Conservation (phyloP, 208 protist genomes). For the Acanthamoeba lenticulata region DNA sequence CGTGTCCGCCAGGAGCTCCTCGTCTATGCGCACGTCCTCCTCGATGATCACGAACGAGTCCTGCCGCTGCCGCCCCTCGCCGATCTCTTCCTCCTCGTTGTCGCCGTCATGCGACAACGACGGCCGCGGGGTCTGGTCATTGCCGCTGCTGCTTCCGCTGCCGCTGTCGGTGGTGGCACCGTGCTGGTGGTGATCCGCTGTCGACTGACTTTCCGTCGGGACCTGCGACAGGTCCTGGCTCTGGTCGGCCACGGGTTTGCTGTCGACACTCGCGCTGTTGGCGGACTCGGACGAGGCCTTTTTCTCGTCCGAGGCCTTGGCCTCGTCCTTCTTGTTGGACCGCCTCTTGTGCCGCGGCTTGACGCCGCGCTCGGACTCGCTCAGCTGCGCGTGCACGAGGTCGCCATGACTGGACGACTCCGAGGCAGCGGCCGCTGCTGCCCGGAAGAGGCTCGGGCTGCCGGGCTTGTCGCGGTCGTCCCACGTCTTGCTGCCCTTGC, state of each 20-base stretch:
- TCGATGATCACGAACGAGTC: neutral
- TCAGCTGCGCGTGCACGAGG: too few relatives aligned
- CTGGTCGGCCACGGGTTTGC: neutral
- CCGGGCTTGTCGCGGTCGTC: neutral
- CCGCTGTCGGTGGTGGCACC: neutral
- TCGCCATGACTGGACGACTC: too few relatives aligned
- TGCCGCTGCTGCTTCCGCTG: neutral
- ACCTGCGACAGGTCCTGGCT: too few relatives aligned
- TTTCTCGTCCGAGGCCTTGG: neutral
- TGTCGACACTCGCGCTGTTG: neutral
- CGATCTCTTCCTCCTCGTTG: neutral
- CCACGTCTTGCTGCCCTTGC: conserved; percentile 6
- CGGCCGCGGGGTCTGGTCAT: neutral
- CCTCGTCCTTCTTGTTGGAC: neutral
- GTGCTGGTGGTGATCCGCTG: too few relatives aligned
- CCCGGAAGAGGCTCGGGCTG: neutral
- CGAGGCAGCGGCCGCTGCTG: too few relatives aligned
- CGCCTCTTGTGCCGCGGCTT: neutral
- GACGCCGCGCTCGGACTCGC: neutral
- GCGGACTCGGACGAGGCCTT: too few relatives aligned
- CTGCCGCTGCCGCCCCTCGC: neutral
- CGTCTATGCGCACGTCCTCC: conserved; percentile 10
- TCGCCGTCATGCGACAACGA: too few relatives aligned
- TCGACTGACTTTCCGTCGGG: neutral
- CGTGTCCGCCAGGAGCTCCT: neutral